phyloP scores from a whole-genome alignment of 257 asterid genomes.

The Osmanthus fragrans region DNA sequence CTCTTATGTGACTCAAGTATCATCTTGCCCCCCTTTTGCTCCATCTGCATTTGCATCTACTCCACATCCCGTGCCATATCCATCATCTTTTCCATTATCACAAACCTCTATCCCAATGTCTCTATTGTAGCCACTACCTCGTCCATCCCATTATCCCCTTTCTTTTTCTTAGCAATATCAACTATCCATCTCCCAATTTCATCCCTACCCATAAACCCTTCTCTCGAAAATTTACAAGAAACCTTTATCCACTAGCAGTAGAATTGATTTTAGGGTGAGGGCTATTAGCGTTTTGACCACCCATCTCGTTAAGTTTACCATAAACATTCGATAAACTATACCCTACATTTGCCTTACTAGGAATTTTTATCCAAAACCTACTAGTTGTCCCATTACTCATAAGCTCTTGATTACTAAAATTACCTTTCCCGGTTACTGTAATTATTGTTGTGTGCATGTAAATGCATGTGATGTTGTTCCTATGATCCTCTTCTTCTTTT shows the following conservation, averaged over 20 bases:
- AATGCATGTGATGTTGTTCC: no score
- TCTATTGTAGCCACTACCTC: constrained; percentile 70
- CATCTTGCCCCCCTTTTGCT: constrained; percentile 91
- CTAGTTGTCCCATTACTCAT: no score
- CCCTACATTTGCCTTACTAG: no score
- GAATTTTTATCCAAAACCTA: no score
- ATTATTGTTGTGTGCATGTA: no score
- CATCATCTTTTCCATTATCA: constrained; percentile 93
- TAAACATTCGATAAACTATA: no score
- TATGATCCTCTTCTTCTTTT: no score
- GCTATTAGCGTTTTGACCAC: no score
- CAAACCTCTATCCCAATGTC: constrained; percentile 76
- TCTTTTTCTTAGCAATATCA: constrained; percentile 31
- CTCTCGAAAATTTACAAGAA: constrained; percentile 42
- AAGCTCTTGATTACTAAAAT: no score
- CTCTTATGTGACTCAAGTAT: constrained; percentile 80
- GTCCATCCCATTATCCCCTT: constrained; percentile 33
- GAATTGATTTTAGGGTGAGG: no score
- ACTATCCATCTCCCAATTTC: constrained; percentile 30
- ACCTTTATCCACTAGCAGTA: constrained; percentile 28
- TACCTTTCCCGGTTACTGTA: no score
- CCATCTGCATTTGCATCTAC: constrained; percentile 90
- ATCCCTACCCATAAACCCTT: constrained; percentile 37
- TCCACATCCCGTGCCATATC: constrained; percentile 73
- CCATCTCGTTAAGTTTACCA: no score